Evolutionary conservation across 441 rosid species (phyloP), one percentile per base, ranked within the genome.

Genomic region (Populus hybrid): DNA sequence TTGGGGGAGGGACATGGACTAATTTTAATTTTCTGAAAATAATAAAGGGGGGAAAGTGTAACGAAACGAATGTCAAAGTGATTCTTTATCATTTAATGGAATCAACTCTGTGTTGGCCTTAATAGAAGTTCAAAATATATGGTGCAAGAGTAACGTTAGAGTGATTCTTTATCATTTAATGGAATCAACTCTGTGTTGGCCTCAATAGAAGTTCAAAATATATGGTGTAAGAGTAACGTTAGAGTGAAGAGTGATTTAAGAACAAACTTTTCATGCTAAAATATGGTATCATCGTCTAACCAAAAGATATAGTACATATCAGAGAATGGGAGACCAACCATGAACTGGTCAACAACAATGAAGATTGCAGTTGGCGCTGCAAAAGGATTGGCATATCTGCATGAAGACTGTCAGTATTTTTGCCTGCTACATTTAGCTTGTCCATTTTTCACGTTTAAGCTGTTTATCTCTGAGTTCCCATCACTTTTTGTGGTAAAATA

Each of bases 331-430:
- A 40, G 53, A 38, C 7, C 26, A 18, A 40, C 38, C 12, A 38
- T 74, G 68, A 16, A 28, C n/a, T 74, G 71, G 77, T 61, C 77
- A 64, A 40, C 59, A 7, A 68, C 73, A 68, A 76, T 76, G 78
- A 68, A 16, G 35, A 68, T 76, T 1, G 78, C 78, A 3, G 8
- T 76, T 6, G 78, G 78, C 24, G 3, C 73, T 2, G 73, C 78
- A 4, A 68, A 68, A 68, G 78, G 73, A 68, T 6, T 76, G 73
- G 45, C 45, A 33, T 76, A 76, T 56, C 71, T 76, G 73, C 73
- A 76, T 56, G 78, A 76, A 50, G 99, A 93, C 76, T 96, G 99
- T 96, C 81, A 84, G 94, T 84, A 29, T n/a, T 23, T 68, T 66
- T 26, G 0, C 10, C 26, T 65, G 50, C 59, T 45, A 64, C 70